Evolutionary conservation across 2,329 filamentous ascomycete genomes (phyloP), one percentile per base, ranked within the genome.

Genomic region (Calonectria naviculata): DNA sequence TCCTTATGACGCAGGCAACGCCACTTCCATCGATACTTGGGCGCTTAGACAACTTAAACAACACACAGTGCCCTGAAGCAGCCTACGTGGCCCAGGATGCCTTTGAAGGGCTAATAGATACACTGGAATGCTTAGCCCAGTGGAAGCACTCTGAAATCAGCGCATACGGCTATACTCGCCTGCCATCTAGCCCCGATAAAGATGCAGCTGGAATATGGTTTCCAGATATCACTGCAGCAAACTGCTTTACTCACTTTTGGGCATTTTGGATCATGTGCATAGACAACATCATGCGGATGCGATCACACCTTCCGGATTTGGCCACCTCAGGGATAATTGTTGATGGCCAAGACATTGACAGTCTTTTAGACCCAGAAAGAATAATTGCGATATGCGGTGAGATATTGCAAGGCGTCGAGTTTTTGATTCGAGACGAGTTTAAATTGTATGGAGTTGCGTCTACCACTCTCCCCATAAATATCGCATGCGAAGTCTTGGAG

Each of bases 371-470:
- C 7, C 36, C 52, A 2, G 28, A 42, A 19, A 69, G 31, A 15
- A 47, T 70, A 2, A 69, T 67, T 5, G 64, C 65, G 15, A 65
- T 82, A 1, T 79, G 79, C 1, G 68, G 62, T 0, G 78, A 76
- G 68, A 81, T 83, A 17, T 80, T 80, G 46, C 73, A 77, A 29
- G 83, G 83, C 46, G 81, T 82, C 49, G 78, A 81, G 8, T 85
- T 84, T 67, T 67, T 85, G 9, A 71, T 84, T 19, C 81, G 81
- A 67, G 81, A 84, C 21, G 78, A 83, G 24, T 83, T 85, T 81
- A 82, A 79, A 21, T 72, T 85, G 0, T 85, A 80, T 66, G 84
- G 84, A 0, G 80, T 80, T 4, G 81, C 81, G 0, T 84, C 84
- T 0, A 74, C 80, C 0, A 63, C 77, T 0, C 78, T 84, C 7